These are phyloP conservation scores for Vanrija humicola DNA, from an alignment of 1,284 basidiomycete species.

Conservation along the genomic window DNA sequence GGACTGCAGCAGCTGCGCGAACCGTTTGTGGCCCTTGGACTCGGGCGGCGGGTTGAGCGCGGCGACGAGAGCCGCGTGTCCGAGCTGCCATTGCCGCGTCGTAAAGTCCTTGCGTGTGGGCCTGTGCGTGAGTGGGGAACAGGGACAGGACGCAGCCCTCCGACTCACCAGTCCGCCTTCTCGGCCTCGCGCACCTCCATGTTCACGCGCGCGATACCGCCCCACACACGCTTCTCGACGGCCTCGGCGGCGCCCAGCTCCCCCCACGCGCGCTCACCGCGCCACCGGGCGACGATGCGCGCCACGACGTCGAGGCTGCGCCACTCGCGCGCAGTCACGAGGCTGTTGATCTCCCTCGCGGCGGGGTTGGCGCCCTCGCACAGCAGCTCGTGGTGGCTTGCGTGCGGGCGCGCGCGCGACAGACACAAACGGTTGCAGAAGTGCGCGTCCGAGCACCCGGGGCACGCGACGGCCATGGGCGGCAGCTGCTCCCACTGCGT, in stretches of 20 bases:
- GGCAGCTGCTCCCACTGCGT: constrained; percentile 26
- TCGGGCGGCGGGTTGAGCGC: constrained; percentile 29
- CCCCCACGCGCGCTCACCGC: constrained; percentile 58
- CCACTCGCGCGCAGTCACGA: constrained; percentile 61
- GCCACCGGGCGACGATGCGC: constrained; percentile 61
- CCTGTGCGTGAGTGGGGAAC: neutral
- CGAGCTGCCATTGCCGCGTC: constrained; percentile 63
- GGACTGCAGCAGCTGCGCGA: constrained; percentile 33
- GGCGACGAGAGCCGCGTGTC: constrained; percentile 55
- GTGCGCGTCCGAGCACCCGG: constrained; percentile 51
- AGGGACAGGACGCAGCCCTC: too few relatives aligned
- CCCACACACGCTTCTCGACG: constrained; percentile 33
- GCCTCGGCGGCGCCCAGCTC: constrained; percentile 42
- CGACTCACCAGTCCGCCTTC: constrained; percentile 41
- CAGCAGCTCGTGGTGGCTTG: constrained; percentile 64
- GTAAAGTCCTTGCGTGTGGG: constrained; percentile 1
- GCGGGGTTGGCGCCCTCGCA: constrained; percentile 71
- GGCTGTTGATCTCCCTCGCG: constrained; percentile 59
- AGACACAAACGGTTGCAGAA: constrained; percentile 79
- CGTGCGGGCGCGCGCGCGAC: constrained; percentile 52
- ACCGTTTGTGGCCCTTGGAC: constrained; percentile 11
- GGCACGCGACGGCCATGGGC: constrained; percentile 27
- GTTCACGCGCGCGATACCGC: constrained; percentile 41
- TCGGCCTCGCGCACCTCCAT: constrained; percentile 36
- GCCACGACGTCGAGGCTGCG: constrained; percentile 70